Conservation (phyloP, 306 rosid species). For the Prinsepia uniflora region DNA sequence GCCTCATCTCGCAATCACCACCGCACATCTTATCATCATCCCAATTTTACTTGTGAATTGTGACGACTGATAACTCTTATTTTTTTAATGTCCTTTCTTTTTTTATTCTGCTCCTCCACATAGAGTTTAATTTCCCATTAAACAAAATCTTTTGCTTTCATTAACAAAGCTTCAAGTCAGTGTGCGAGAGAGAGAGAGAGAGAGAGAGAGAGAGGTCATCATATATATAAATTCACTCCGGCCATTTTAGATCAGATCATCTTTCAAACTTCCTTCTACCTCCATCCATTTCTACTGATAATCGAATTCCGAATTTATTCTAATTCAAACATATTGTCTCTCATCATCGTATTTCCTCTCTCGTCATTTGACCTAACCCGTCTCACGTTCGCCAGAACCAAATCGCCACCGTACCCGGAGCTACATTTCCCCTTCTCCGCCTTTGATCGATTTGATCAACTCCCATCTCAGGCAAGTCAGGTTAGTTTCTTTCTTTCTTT, state of each 20-base stretch:
- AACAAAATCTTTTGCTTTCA: constrained; percentile 12
- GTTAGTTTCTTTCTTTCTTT: constrained; percentile 1
- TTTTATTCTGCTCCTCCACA: neutral
- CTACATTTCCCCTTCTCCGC: neutral
- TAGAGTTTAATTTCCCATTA: neutral
- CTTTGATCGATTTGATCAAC: neutral
- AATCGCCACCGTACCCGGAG: too few species aligned
- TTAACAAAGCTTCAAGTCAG: constrained; percentile 12
- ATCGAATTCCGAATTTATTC: too few species aligned
- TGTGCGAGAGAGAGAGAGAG: constrained; percentile 13
- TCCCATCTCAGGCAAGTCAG: too few species aligned
- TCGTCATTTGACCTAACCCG: too few species aligned
- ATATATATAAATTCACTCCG: too few species aligned
- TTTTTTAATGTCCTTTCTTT: neutral
- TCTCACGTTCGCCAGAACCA: too few species aligned
- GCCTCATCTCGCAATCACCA: neutral
- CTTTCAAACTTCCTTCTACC: neutral
- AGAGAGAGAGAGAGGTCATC: too few species aligned
- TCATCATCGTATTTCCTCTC: too few species aligned
- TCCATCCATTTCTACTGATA: neutral
- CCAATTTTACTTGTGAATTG: too few species aligned
- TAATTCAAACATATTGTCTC: too few species aligned
- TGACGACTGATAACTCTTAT: neutral
- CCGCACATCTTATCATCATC: too few species aligned
- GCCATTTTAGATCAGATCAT: constrained; percentile 28